These are phyloP conservation scores for Acacia concinna DNA, from an alignment of 331 rosid species.

Conservation along the genomic window DNA sequence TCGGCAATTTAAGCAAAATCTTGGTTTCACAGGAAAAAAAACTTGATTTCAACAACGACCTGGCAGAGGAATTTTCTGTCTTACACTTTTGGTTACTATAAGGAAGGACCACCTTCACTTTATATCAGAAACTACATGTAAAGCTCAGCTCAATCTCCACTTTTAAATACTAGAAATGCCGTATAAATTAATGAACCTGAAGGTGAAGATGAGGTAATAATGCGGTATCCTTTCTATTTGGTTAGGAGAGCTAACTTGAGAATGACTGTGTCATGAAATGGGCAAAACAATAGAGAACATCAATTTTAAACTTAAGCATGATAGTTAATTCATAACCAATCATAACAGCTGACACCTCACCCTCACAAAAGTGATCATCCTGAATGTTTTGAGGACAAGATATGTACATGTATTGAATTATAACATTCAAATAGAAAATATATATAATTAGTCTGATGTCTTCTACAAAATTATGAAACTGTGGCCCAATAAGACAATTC, in stretches of 20 bases:
- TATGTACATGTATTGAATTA: background rate
- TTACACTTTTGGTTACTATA: background rate
- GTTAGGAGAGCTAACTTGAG: background rate
- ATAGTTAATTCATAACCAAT: background rate
- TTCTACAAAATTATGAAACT: conserved; percentile 1
- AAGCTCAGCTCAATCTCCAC: background rate
- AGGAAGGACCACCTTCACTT: conserved; percentile 11
- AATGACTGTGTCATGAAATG: background rate
- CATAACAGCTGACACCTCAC: background rate
- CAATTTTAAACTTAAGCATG: conserved; percentile 15
- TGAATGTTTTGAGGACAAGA: background rate
- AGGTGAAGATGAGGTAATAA: background rate
- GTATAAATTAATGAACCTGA: background rate
- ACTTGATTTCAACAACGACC: background rate
- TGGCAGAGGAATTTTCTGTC: background rate
- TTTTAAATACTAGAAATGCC: background rate
- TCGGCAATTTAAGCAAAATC: background rate
- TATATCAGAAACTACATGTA: background rate
- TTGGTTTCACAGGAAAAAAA: background rate
- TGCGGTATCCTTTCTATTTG: background rate
- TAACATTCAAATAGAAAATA: background rate
- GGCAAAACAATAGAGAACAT: conserved; percentile 14
- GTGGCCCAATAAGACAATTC: conserved; percentile 1
- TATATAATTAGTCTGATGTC: background rate
- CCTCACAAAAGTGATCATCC: conserved; percentile 7